phyloP scores from a whole-genome alignment of 148 eudicot genomes.

The Chenopodium quinoa region DNA sequence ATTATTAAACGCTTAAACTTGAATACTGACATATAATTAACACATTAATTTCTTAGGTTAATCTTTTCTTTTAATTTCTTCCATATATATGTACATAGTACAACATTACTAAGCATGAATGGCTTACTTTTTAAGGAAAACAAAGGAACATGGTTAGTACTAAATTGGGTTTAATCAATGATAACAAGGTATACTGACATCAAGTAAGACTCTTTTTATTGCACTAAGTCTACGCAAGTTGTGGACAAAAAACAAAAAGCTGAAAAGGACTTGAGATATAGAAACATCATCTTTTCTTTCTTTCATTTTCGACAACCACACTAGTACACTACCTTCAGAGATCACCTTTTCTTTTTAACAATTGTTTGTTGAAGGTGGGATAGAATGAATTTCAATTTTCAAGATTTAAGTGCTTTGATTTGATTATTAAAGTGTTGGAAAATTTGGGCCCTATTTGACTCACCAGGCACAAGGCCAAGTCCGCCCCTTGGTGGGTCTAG shows the following conservation, averaged over 20 bases:
- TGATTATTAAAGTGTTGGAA: no score
- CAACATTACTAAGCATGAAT: background rate
- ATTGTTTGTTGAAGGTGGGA: slow-evolving; percentile 18
- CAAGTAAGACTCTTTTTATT: background rate
- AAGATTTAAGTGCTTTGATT: background rate
- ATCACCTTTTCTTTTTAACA: background rate
- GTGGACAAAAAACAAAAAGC: background rate
- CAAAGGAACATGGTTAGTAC: background rate
- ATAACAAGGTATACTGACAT: slow-evolving; percentile 1
- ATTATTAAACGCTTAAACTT: no score
- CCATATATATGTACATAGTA: background rate
- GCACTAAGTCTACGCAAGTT: background rate
- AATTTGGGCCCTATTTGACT: no score
- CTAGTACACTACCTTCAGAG: background rate
- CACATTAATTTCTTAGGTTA: background rate
- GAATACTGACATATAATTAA: no score
- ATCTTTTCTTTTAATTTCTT: background rate
- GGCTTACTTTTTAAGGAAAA: slow-evolving; percentile 6
- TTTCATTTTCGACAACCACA: background rate
- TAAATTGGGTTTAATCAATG: slow-evolving; percentile 1
- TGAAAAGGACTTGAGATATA: slow-evolving; percentile 17
- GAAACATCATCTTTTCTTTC: background rate
- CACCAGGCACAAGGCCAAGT: no score
- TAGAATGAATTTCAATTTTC: background rate
- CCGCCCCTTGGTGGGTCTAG: no score